Conservation (phyloP, 2,329 filamentous ascomycete species). For the Aspergillus ibericus region DNA sequence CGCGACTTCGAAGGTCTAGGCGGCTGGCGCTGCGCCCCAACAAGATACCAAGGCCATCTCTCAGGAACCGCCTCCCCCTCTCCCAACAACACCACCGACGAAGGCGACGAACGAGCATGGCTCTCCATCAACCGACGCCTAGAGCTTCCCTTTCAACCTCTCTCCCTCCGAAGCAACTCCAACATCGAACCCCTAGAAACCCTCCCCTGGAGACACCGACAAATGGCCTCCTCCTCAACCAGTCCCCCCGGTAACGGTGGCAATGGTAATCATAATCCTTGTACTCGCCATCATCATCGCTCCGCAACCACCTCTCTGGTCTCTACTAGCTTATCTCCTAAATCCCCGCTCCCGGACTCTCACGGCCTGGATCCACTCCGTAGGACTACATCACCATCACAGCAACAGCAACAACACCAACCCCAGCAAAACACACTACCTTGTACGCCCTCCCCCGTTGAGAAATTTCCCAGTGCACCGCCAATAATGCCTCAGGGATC, state of each 20-base stretch:
- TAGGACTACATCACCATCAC: background rate
- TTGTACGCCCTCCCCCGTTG: background rate
- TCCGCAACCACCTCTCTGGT: conserved; percentile 36
- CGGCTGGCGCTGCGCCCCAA: conserved; percentile 36
- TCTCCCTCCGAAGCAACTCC: conserved; percentile 18
- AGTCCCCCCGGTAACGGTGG: background rate
- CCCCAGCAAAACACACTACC: background rate
- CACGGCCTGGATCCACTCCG: background rate
- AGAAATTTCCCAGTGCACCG: background rate
- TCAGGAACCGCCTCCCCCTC: conserved; percentile 27
- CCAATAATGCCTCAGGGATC: background rate
- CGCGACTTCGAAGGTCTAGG: conserved; percentile 49
- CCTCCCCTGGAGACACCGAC: conserved; percentile 8
- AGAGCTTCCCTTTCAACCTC: conserved; percentile 37
- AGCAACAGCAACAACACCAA: background rate
- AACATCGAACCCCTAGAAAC: conserved; percentile 9
- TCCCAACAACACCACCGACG: conserved; percentile 23
- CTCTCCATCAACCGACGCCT: conserved; percentile 40
- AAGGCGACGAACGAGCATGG: conserved; percentile 40
- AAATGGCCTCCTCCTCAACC: background rate
- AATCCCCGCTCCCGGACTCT: background rate
- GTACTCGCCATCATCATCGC: conserved; percentile 31
- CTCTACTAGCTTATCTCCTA: conserved; percentile 7
- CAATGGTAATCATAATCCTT: background rate
- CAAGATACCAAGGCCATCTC: conserved; percentile 22